Evolutionary conservation across 1,284 basidiomycete genomes (phyloP).

Genomic region (Tilletia setariae): DNA sequence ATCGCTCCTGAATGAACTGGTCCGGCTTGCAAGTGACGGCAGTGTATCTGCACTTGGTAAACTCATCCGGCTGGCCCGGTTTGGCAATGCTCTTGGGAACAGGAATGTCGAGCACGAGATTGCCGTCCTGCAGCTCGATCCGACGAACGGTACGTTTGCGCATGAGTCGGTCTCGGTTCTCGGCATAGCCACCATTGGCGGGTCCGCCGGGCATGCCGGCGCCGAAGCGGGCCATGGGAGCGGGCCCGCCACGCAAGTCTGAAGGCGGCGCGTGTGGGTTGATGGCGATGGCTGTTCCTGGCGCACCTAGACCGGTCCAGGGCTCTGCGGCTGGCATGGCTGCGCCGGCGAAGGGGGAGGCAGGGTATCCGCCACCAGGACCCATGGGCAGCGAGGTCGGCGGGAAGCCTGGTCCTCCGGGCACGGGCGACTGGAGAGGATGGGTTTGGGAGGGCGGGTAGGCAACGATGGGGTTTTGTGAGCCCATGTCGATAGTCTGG

Average conservation of each 20-base stretch:
- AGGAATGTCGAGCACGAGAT: slow-evolving; percentile 26
- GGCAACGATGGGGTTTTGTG: slow-evolving; percentile 10
- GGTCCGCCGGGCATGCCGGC: not conserved
- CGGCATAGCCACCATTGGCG: slow-evolving; percentile 15
- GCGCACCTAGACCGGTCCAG: slow-evolving; percentile 4
- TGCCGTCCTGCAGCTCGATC: slow-evolving; percentile 23
- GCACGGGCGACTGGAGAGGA: not conserved
- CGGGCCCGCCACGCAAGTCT: not conserved
- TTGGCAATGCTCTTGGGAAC: slow-evolving; percentile 23
- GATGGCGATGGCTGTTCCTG: slow-evolving; percentile 14
- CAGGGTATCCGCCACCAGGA: not conserved
- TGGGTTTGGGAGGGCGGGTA: not conserved
- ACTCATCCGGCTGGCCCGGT: slow-evolving; percentile 22
- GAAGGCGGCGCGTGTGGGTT: slow-evolving; percentile 3
- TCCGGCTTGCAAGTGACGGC: slow-evolving; percentile 25
- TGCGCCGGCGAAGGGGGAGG: not conserved
- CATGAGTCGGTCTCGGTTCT: slow-evolving; percentile 21
- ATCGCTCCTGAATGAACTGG: slow-evolving; percentile 20
- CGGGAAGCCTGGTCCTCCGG: not conserved
- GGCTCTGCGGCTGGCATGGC: not conserved
- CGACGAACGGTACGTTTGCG: slow-evolving; percentile 22
- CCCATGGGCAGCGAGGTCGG: not conserved
- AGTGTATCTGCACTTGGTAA: slow-evolving; percentile 17
- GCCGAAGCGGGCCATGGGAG: slow-evolving; percentile 3
- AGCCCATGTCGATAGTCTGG: slow-evolving; percentile 14